Conservation (phyloP, 257 asterid genomes). For the Salvia miltiorrhiza region DNA sequence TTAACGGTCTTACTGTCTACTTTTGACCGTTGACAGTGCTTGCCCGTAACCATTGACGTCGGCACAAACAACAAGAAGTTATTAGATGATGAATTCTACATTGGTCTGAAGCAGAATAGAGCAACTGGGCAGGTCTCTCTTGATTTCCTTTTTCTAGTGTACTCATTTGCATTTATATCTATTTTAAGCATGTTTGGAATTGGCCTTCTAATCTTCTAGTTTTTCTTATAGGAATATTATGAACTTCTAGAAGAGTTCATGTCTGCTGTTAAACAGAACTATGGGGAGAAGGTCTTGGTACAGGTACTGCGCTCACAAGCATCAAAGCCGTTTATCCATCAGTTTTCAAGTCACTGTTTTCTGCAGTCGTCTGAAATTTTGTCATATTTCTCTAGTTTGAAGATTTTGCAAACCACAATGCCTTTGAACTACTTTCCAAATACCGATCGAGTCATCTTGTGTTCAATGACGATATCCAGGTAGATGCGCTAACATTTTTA, state of each 20-base stretch:
- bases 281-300: slow-evolving; percentile 82
- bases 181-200: slow-evolving; percentile 8
- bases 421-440: slow-evolving; percentile 73
- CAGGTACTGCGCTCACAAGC: slow-evolving; percentile 43
- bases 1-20: neutral
- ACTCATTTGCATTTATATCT: neutral
- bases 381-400: slow-evolving; percentile 55
- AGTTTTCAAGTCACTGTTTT: neutral
- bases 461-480: slow-evolving; percentile 96
- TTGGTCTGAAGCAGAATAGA: slow-evolving; percentile 79
- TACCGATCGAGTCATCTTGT: slow-evolving; percentile 84
- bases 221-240: slow-evolving; percentile 56
- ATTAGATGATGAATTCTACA: slow-evolving; percentile 84
- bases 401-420: slow-evolving; percentile 94
- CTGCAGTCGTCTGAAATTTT: slow-evolving; percentile 11
- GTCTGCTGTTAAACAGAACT: slow-evolving; percentile 85
- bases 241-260: slow-evolving; percentile 91
- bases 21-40: slow-evolving; percentile 48
- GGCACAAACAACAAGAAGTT: slow-evolving; percentile 81
- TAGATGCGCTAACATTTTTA: slow-evolving; percentile 14
- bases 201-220: slow-evolving; percentile 6
- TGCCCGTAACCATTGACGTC: slow-evolving; percentile 90
- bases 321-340: slow-evolving; percentile 8
- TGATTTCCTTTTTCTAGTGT: neutral
- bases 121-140: slow-evolving; percentile 70